Conservation (phyloP, 1,139 yeast species). For the Pichia sp. region DNA sequence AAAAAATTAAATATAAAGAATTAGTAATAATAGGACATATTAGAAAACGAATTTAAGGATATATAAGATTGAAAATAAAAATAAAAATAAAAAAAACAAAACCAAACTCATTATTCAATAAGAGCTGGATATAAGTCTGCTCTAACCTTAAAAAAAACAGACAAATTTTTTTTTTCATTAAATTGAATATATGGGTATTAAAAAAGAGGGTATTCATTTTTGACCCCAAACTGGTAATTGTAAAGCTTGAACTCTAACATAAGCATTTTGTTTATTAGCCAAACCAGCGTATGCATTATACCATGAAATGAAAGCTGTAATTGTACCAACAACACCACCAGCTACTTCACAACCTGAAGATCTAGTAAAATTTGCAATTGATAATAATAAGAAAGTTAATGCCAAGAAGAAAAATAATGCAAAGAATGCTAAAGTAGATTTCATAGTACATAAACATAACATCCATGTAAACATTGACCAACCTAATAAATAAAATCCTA, state of each 20-base stretch:
- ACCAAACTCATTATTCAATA: too few relatives aligned
- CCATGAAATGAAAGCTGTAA: conserved; percentile 79
- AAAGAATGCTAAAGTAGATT: conserved; percentile 77
- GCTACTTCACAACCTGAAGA: conserved; percentile 46
- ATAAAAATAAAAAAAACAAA: too few relatives aligned
- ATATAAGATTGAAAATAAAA: too few relatives aligned
- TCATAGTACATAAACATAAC: conserved; percentile 59
- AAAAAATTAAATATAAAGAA: too few relatives aligned
- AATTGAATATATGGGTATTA: too few relatives aligned
- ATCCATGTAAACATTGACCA: conserved; percentile 79
- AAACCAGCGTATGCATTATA: conserved; percentile 91
- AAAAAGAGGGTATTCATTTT: background rate
- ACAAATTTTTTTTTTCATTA: too few relatives aligned
- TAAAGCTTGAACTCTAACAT: conserved; percentile 50
- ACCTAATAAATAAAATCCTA: conserved; percentile 70
- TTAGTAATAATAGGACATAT: too few relatives aligned
- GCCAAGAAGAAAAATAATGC: conserved; percentile 57
- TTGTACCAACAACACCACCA: conserved; percentile 73
- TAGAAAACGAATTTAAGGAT: too few relatives aligned
- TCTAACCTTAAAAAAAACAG: too few relatives aligned
- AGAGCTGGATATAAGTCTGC: too few relatives aligned
- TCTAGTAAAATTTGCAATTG: conserved; percentile 50
- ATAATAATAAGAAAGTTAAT: conserved; percentile 61
- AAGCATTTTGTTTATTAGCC: conserved; percentile 65
- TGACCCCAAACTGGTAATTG: conserved; percentile 25